A percentile compares a stretch with the other conserved stretches of the same genome.
These are phyloP conservation scores for Chalaropsis ovoidea DNA, from an alignment of 2,329 filamentous ascomycete species.

Conservation along the genomic window DNA sequence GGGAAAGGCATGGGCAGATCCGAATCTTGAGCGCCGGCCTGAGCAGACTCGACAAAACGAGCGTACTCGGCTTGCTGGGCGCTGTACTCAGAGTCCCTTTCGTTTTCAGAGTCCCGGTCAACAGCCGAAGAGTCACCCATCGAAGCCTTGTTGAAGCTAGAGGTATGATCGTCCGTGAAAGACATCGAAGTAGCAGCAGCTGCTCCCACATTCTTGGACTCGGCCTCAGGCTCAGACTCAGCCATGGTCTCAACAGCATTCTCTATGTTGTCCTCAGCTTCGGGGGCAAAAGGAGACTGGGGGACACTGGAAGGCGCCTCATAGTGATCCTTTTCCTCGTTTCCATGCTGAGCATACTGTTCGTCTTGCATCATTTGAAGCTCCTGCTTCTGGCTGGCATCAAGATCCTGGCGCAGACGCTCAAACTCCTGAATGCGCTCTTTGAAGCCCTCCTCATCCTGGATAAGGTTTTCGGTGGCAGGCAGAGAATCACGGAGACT, in stretches of 20 bases:
- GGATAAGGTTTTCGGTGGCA: constrained; percentile 40
- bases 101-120: neutral
- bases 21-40: constrained; percentile 30
- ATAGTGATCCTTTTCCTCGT: neutral
- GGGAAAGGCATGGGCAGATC: constrained; percentile 69
- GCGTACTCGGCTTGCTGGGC: neutral
- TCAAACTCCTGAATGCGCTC: constrained; percentile 79
- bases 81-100: neutral
- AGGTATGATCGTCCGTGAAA: neutral
- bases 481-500: constrained; percentile 34
- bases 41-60: neutral
- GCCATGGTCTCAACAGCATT: neutral
- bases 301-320: neutral
- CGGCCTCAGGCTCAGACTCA: neutral
- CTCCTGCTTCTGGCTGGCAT: constrained; percentile 37
- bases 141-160: neutral
- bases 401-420: constrained; percentile 62
- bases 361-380: constrained; percentile 25
- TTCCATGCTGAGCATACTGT: constrained; percentile 31
- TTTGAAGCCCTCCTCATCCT: constrained; percentile 50
- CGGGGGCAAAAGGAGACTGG: neutral
- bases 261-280: neutral
- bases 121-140: neutral
- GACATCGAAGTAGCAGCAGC: neutral
- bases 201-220: neutral